These are phyloP conservation scores for Oligophagozyma castellii DNA, from an alignment of 1,139 yeast genomes.

Conservation along the genomic window DNA sequence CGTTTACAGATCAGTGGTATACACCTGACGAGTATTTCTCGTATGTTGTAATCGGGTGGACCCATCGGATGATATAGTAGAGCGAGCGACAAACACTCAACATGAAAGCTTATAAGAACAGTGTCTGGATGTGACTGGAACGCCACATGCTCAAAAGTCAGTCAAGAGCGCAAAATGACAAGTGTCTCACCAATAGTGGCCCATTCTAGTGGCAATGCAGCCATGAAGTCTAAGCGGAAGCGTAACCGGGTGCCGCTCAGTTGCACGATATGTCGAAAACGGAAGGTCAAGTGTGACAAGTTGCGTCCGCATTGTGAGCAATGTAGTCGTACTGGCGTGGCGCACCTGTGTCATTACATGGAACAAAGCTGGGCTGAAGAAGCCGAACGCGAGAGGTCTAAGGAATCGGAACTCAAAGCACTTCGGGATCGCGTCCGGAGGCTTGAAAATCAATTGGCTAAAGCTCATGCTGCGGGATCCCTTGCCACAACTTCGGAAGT, in stretches of 20 bases:
- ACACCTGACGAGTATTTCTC: too few relatives aligned
- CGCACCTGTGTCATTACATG: constrained; percentile 58
- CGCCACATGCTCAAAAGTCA: neutral
- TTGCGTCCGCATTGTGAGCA: constrained; percentile 53
- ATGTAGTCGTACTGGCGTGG: constrained; percentile 59
- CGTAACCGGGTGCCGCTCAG: constrained; percentile 36
- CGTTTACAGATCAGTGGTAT: too few relatives aligned
- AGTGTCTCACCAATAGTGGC: neutral
- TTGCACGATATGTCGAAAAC: constrained; percentile 34
- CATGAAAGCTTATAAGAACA: too few relatives aligned
- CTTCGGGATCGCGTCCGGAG: constrained; percentile 22
- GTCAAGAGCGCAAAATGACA: neutral
- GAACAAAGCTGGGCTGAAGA: constrained; percentile 42
- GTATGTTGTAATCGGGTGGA: too few relatives aligned
- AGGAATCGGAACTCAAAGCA: constrained; percentile 23
- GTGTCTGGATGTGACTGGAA: too few relatives aligned
- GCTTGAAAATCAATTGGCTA: constrained; percentile 21
- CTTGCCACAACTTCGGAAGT: neutral
- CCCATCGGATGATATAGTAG: too few relatives aligned
- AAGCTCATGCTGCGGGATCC: constrained; percentile 11
- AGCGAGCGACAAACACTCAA: too few relatives aligned
- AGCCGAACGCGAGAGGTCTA: constrained; percentile 39
- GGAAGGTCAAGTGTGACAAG: constrained; percentile 45
- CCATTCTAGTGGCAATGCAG: constrained; percentile 1
- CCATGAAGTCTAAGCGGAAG: constrained; percentile 23